phyloP scores from a whole-genome alignment of 768 basidiomycete genomes.

The Punctularia strigosozonata region DNA sequence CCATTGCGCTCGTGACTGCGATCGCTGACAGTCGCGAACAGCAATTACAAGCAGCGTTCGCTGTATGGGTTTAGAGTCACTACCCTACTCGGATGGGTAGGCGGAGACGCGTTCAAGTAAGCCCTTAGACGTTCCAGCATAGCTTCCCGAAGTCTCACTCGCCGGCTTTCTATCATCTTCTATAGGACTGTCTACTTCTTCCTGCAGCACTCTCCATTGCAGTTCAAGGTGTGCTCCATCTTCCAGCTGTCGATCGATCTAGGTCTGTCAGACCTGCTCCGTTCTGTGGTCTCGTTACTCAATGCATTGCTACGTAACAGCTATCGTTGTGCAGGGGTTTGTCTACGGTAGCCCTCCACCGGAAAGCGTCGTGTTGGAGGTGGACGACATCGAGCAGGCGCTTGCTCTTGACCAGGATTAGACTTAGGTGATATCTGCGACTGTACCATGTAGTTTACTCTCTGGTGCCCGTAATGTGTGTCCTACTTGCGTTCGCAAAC shows the following conservation, averaged over 20 bases:
- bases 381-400: conserved; percentile 67
- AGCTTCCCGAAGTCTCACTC: not conserved
- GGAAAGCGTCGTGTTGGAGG: conserved; percentile 31
- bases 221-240: conserved; percentile 74
- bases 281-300: conserved; percentile 1
- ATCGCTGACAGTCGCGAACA: conserved; percentile 17
- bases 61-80: conserved; percentile 79
- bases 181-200: conserved; percentile 73
- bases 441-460: no score
- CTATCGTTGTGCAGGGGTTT: conserved; percentile 63
- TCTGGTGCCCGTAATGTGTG: no score
- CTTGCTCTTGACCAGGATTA: conserved; percentile 54
- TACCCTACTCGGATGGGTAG: conserved; percentile 73
- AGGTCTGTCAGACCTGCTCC: conserved; percentile 32
- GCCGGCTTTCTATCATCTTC: conserved; percentile 4
- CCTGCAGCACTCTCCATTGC: conserved; percentile 54
- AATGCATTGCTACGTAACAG: conserved; percentile 23
- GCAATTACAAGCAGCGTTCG: conserved; percentile 70
- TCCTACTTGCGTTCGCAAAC: no score
- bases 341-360: conserved; percentile 64
- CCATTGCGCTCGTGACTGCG: no score
- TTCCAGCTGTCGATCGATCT: conserved; percentile 75
- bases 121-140: conserved; percentile 10
- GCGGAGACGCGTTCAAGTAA: conserved; percentile 80
- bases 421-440: no score